Base-by-base conservation (phyloP, 441 rosid genomes). In the Euphorbia corollata region DNA sequence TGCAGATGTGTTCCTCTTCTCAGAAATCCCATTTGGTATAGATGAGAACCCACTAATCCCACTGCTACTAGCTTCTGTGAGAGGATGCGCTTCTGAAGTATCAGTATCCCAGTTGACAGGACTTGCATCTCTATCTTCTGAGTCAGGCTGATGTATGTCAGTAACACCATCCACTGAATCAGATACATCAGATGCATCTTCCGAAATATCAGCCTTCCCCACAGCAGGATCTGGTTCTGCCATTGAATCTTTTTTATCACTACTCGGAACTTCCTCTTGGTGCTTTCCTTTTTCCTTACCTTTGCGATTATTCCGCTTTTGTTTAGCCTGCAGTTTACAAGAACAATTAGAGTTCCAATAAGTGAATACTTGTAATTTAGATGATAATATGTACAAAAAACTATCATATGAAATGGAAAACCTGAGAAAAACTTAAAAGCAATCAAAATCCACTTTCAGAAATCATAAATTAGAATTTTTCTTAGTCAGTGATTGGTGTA, bases 31-130 rank as follows among this genome's bases (percentile, higher is more conserved):
- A 74, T 83, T 83, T 20, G 86, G 88, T 50, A 79, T 77, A 65
- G 88, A 82, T 61, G 86, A 78, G 56, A 86, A 73, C 65, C 84
- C 81, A 77, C 76, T 72, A 69, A 79, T 74, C 72, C 80, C 87
- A 75, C 86, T 80, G 72, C 84, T 80, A 75, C 81, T 68, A 73
- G 79, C 84, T 76, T 89, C 90, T 13, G 80, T 62, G 15, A 85
- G 80, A 70, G 84, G 87, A 74, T 74, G 83, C 65, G 81, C 74
- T 81, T 94, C 99, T 63, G 92, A 84, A 72, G 87, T 60, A 65
- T 94, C 92, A 19, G 87, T 85, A 73, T 91, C 99, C 97, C 97
- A 89, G 66, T 86, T 81, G 71, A 79, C 85, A 68, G 84, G 84
- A 71, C 90, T 86, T 50, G 80, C 81, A 70, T 91, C 94, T 69